Evolutionary conservation across 1,284 basidiomycete genomes (phyloP).

Genomic region (Trametes pubescens): DNA sequence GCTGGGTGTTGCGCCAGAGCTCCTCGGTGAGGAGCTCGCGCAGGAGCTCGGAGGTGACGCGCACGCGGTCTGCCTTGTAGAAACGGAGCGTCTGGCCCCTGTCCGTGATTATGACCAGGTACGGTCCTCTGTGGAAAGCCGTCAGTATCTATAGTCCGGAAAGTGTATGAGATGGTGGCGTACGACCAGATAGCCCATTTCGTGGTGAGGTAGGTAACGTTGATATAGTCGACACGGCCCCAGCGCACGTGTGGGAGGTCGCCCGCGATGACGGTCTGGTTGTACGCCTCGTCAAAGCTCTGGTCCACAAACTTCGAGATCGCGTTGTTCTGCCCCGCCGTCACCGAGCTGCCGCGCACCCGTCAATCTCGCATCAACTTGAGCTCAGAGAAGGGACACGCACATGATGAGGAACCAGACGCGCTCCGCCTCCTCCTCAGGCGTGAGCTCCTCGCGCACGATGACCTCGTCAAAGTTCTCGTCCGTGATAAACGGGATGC

Average conservation of each 20-base stretch:
- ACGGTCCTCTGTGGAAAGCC: slow-evolving; percentile 62
- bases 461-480: slow-evolving; percentile 74
- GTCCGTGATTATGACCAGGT: slow-evolving; percentile 69
- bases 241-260: slow-evolving; percentile 77
- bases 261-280: slow-evolving; percentile 62
- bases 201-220: slow-evolving; percentile 80
- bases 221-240: slow-evolving; percentile 83
- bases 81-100: slow-evolving; percentile 78
- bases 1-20: slow-evolving; percentile 61
- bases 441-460: slow-evolving; percentile 65
- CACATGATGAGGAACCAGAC: slow-evolving; percentile 80
- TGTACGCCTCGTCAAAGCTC: slow-evolving; percentile 74
- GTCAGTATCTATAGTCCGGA: slow-evolving; percentile 13
- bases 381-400: slow-evolving; percentile 37
- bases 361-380: slow-evolving; percentile 3
- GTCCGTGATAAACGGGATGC: slow-evolving; percentile 79
- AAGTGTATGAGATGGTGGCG: slow-evolving; percentile 35
- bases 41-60: slow-evolving; percentile 63
- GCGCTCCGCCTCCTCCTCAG: slow-evolving; percentile 68
- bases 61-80: slow-evolving; percentile 68
- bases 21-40: slow-evolving; percentile 70
- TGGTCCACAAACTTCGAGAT: slow-evolving; percentile 74
- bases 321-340: slow-evolving; percentile 63
- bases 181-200: slow-evolving; percentile 85
- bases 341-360: slow-evolving; percentile 60